phyloP scores from a whole-genome alignment of 2,329 filamentous ascomycete genomes.

The Alternaria postmessia region DNA sequence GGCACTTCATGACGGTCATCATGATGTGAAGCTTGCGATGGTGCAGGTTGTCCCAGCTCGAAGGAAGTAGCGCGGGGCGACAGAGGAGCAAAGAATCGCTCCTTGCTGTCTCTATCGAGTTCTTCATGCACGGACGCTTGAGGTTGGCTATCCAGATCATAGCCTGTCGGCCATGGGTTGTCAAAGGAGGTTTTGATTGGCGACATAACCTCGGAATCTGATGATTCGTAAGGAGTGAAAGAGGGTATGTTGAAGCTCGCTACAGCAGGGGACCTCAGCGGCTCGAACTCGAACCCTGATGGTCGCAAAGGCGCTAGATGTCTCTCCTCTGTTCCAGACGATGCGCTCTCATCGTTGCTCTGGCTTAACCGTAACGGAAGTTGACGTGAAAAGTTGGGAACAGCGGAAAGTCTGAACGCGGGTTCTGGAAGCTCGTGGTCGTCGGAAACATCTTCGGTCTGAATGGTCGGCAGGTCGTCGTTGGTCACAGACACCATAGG shows the following conservation, averaged over 20 bases:
- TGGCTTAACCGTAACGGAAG: constrained; percentile 39
- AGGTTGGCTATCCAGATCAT: constrained; percentile 28
- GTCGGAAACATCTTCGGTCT: constrained; percentile 10
- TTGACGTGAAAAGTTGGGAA: constrained; percentile 52
- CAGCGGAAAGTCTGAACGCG: constrained; percentile 27
- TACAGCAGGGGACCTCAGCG: constrained; percentile 41
- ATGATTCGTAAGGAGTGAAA: constrained; percentile 22
- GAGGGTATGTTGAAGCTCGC: constrained; percentile 24
- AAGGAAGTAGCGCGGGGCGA: constrained; percentile 33
- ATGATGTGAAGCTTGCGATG: neutral
- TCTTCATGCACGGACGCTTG: constrained; percentile 19
- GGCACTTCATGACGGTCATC: constrained; percentile 14
- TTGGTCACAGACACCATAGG: constrained; percentile 48
- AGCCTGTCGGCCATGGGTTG: constrained; percentile 39
- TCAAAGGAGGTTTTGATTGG: constrained; percentile 44
- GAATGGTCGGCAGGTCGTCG: constrained; percentile 24
- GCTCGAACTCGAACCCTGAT: constrained; percentile 33
- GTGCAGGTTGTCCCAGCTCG: constrained; percentile 13
- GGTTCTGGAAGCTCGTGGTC: constrained; percentile 20
- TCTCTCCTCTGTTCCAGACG: constrained; percentile 21
- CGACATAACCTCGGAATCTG: constrained; percentile 35
- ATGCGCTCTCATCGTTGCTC: constrained; percentile 20
- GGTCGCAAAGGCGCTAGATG: constrained; percentile 28
- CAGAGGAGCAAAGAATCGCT: constrained; percentile 26
- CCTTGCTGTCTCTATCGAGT: constrained; percentile 15